Evolutionary conservation across 2,329 filamentous ascomycete genomes (phyloP).

Genomic region (Clarireedia homoeocarpa): DNA sequence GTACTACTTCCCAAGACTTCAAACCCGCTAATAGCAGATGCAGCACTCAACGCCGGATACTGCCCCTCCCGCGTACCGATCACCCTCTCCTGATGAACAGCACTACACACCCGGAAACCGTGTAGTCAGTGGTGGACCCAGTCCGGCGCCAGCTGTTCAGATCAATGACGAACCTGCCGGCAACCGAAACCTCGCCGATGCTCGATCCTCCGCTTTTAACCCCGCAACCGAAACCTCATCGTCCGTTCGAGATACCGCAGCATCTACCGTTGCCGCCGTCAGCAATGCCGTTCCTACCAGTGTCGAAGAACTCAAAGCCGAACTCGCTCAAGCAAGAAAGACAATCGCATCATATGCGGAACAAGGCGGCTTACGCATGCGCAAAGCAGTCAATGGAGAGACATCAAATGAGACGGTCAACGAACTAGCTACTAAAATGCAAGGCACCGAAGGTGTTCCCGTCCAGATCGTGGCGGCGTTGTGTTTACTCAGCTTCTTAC

Average conservation of each 20-base stretch:
- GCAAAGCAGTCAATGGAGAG: conserved; percentile 58
- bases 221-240: conserved; percentile 44
- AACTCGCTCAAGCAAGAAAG: conserved; percentile 68
- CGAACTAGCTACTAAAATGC: conserved; percentile 45
- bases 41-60: conserved; percentile 19
- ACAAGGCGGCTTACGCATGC: conserved; percentile 69
- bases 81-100: conserved; percentile 40
- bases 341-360: conserved; percentile 62
- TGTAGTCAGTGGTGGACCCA: conserved; percentile 18
- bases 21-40: background rate
- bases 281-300: conserved; percentile 36
- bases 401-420: conserved; percentile 38
- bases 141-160: conserved; percentile 34
- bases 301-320: conserved; percentile 59
- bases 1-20: background rate
- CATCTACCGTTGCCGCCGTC: conserved; percentile 34
- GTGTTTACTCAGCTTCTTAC: conserved; percentile 82
- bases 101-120: conserved; percentile 27
- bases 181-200: conserved; percentile 37
- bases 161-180: conserved; percentile 35
- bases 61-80: conserved; percentile 43
- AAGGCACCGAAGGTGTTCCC: conserved; percentile 60
- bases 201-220: conserved; percentile 64
- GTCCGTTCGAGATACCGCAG: conserved; percentile 18
- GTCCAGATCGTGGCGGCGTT: conserved; percentile 77